phyloP scores from a whole-genome alignment of 352 stramenopile genomes.

The Phytophthora brassicae region DNA sequence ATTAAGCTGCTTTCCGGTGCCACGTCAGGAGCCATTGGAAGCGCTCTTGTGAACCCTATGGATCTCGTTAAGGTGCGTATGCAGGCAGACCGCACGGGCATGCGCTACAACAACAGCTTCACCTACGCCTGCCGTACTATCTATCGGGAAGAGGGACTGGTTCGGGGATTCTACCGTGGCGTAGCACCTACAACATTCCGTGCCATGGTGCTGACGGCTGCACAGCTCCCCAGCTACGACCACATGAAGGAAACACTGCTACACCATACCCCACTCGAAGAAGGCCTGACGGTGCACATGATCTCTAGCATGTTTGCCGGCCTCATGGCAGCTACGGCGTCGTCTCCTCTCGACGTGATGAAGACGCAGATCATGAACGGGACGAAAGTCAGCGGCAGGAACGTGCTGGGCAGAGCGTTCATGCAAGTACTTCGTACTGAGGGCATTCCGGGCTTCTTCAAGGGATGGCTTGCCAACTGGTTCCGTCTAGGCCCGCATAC shows the following conservation, averaged over 20 bases:
- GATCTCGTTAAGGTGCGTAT: constrained; percentile 82
- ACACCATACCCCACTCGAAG: constrained; percentile 47
- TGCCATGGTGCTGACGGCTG: constrained; percentile 72
- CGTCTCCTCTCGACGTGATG: constrained; percentile 78
- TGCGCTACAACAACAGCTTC: constrained; percentile 65
- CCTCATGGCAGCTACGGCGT: constrained; percentile 65
- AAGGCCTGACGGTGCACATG: constrained; percentile 65
- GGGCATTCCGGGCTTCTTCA: constrained; percentile 71
- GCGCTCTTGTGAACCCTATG: constrained; percentile 73
- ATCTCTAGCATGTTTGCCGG: constrained; percentile 74
- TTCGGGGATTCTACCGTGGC: constrained; percentile 73
- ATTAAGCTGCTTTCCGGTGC: constrained; percentile 71
- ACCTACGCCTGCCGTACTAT: constrained; percentile 67
- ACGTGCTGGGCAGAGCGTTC: constrained; percentile 57
- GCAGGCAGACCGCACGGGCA: constrained; percentile 66
- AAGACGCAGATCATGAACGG: constrained; percentile 90
- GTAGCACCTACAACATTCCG: constrained; percentile 66
- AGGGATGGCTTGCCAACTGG: constrained; percentile 78
- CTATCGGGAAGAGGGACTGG: constrained; percentile 53
- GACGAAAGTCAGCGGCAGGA: constrained; percentile 33
- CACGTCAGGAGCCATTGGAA: constrained; percentile 62
- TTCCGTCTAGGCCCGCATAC: constrained; percentile 72
- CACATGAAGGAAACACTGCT: constrained; percentile 75
- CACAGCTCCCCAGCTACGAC: constrained; percentile 81
- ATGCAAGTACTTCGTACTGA: constrained; percentile 54